These are phyloP conservation scores for Truncatella angustata DNA, from an alignment of 2,329 filamentous ascomycete genomes.

Conservation along the genomic window DNA sequence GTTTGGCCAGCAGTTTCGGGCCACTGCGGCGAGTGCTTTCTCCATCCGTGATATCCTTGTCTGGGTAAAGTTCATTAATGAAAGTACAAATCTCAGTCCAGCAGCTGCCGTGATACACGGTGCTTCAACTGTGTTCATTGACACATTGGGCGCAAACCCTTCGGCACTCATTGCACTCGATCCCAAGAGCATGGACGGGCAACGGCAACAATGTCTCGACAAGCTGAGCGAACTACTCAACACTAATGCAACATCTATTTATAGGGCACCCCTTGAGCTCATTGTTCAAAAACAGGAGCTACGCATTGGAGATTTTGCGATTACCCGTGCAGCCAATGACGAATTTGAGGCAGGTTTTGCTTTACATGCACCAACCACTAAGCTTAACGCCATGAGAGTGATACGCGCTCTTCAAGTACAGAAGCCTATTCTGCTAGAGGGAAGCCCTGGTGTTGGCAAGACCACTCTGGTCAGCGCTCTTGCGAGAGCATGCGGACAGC, in stretches of 20 bases:
- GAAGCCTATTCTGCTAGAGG: constrained; percentile 92
- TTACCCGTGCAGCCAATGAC: constrained; percentile 51
- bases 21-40: constrained; percentile 71
- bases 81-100: constrained; percentile 39
- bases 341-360: constrained; percentile 64
- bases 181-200: constrained; percentile 64
- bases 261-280: constrained; percentile 62
- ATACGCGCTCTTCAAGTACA: constrained; percentile 82
- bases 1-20: constrained; percentile 83
- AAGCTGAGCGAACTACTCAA: constrained; percentile 68
- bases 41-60: constrained; percentile 90
- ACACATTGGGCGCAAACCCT: constrained; percentile 92
- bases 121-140: constrained; percentile 92
- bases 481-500: constrained; percentile 74
- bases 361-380: constrained; percentile 86
- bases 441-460: constrained; percentile 97
- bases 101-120: constrained; percentile 68
- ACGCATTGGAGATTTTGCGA: constrained; percentile 71
- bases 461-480: constrained; percentile 88
- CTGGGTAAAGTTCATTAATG: constrained; percentile 92
- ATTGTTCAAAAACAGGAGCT: constrained; percentile 51
- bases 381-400: constrained; percentile 85
- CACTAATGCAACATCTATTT: constrained; percentile 61
- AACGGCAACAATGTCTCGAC: constrained; percentile 70
- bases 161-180: constrained; percentile 79